Evolutionary conservation across 2,329 filamentous ascomycete species (phyloP), one percentile per base, ranked within the genome.

Genomic region (Alternaria sp.): DNA sequence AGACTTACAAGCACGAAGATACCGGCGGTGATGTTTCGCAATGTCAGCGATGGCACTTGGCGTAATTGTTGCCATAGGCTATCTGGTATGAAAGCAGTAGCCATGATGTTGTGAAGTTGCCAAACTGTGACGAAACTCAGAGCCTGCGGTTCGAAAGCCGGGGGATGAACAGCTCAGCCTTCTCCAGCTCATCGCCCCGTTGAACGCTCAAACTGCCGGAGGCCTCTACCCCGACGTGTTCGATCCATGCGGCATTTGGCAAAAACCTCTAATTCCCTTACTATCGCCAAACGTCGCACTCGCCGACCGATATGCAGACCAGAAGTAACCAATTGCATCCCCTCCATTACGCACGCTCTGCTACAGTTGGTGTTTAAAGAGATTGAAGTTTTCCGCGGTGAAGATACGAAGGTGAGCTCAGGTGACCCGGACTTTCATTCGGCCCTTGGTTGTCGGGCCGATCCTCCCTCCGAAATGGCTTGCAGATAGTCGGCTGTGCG

Each of bases 401-500:
- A 32, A 45, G 25, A 58, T 6, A 25, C 36, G 7, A 25, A 26
- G 25, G 8, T 44, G 32, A n/a, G 19, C 50, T 15, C 46, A 58
- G n/a, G 26, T 59, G 26, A 26, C 21, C 43, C 10, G 57, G n/a
- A 15, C 9, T 13, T 49, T 28, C n/a, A 49, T 56, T 55, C 51
- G 51, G 57, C 28, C 57, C 57, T 56, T 43, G 57, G 23, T 17
- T n/a, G 23, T 60, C 50, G 51, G 57, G 17, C 57, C 51, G 57
- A 60, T 43, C 11, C 10, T 6, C 7, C 26, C 28, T 26, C 57
- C 40, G 49, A 47, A 17, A 46, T 46, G 32, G 23, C 15, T 19
- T 46, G 50, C 26, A 54, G 26, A 46, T 6, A 6, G 26, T 59
- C 26, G 36, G 28, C 23, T 15, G 43, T 50, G 13, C 55, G 28